A percentile compares a stretch with the other conserved stretches of the same genome.
phyloP scores from a whole-genome alignment of 306 rosid genomes.

The Nissolia schottii region DNA sequence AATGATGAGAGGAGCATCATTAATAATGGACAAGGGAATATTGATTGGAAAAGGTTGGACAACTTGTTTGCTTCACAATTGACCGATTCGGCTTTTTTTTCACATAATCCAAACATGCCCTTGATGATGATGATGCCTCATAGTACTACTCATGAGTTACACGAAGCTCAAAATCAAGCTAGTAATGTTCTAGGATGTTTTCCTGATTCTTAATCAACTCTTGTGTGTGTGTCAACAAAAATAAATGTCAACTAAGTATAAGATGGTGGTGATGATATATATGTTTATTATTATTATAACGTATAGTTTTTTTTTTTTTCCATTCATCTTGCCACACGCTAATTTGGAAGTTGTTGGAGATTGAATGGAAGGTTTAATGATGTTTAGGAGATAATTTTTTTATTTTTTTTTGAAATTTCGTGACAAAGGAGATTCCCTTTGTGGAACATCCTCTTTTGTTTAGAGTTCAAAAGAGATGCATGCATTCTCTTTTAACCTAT shows the following conservation, averaged over 20 bases:
- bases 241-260: constrained; percentile 16
- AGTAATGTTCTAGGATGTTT: constrained; percentile 53
- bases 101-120: constrained; percentile 36
- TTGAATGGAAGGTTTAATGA: constrained; percentile 14
- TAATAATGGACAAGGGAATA: constrained; percentile 20
- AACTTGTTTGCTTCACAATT: constrained; percentile 46
- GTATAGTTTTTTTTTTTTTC: background rate
- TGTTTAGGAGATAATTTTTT: constrained; percentile 10
- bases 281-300: constrained; percentile 7
- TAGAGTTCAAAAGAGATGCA: constrained; percentile 25
- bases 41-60: constrained; percentile 68
- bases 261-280: constrained; percentile 30
- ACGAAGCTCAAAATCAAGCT: constrained; percentile 27
- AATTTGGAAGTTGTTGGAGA: constrained; percentile 37
- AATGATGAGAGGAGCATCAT: constrained; percentile 32
- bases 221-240: constrained; percentile 15
- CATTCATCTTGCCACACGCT: constrained; percentile 19
- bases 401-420: background rate
- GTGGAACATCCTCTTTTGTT: constrained; percentile 22
- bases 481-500: background rate
- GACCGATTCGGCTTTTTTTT: constrained; percentile 23
- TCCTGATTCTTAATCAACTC: constrained; percentile 54
- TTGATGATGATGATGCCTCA: constrained; percentile 21
- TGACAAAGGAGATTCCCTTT: constrained; percentile 35
- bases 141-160: constrained; percentile 28